Evolutionary conservation across 1,284 basidiomycete species (phyloP).

Genomic region (Ganoderma lucidum): DNA sequence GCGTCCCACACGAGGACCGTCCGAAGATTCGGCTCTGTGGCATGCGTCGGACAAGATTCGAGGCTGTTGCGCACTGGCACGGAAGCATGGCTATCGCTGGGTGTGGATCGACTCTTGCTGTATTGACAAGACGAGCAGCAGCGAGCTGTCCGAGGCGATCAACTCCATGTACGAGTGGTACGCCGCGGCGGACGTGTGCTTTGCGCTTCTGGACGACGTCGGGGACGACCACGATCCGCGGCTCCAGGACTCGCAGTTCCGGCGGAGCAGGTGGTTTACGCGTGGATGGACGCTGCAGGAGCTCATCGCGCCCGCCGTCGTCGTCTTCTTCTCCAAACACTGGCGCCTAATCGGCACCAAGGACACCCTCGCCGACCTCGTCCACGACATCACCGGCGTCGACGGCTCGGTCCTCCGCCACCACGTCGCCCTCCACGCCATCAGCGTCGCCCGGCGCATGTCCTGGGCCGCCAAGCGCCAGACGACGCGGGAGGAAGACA

Average conservation of each 20-base stretch:
- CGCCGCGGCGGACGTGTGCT: conserved; percentile 30
- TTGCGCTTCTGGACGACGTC: conserved; percentile 29
- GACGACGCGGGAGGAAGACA: conserved; percentile 30
- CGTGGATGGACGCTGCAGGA: conserved; percentile 33
- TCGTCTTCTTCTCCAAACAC: conserved; percentile 25
- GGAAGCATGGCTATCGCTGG: conserved; percentile 27
- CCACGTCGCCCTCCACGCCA: conserved; percentile 13
- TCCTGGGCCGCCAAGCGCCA: conserved; percentile 32
- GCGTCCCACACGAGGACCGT: neutral
- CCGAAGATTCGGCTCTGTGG: conserved; percentile 7
- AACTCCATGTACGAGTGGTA: conserved; percentile 35
- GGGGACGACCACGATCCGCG: conserved; percentile 28
- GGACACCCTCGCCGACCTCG: conserved; percentile 23
- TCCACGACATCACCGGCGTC: conserved; percentile 29
- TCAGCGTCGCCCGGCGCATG: conserved; percentile 32
- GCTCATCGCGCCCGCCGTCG: conserved; percentile 28
- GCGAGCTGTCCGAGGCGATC: conserved; percentile 33
- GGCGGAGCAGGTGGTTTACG: conserved; percentile 31
- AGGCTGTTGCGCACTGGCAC: conserved; percentile 27
- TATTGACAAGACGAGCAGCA: conserved; percentile 34
- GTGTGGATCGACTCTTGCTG: conserved; percentile 34
- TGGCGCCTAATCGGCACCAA: conserved; percentile 28
- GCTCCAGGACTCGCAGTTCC: conserved; percentile 27
- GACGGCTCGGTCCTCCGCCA: conserved; percentile 21
- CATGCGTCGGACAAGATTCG: conserved; percentile 23